Conservation (phyloP, 2,329 filamentous ascomycete species). For the Proliferodiscus dingleyae region DNA sequence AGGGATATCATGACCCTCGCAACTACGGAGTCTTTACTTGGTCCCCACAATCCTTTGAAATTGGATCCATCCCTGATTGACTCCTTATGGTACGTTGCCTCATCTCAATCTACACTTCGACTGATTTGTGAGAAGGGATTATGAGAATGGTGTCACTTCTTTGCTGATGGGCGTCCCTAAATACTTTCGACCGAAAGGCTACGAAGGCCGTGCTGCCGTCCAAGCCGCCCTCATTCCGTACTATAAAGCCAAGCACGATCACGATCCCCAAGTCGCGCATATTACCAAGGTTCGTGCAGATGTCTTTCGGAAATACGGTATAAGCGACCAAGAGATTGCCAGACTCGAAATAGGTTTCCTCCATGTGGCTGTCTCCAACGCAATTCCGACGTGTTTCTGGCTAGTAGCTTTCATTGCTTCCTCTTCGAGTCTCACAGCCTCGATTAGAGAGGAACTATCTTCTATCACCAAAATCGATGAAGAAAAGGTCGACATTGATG, state of each 20-base stretch:
- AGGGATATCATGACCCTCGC: too few relatives aligned
- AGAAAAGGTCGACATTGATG: constrained; percentile 28
- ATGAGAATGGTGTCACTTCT: too few relatives aligned
- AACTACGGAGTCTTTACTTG: too few relatives aligned
- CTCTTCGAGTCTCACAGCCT: constrained; percentile 23
- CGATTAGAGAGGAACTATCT: constrained; percentile 30
- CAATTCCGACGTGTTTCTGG: constrained; percentile 37
- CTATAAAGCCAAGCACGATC: constrained; percentile 29
- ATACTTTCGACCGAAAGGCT: constrained; percentile 18
- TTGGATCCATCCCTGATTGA: too few relatives aligned
- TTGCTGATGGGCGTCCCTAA: too few relatives aligned
- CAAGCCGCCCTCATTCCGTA: constrained; percentile 32
- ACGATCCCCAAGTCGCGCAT: constrained; percentile 25
- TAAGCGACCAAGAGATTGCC: constrained; percentile 27
- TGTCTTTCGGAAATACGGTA: constrained; percentile 23
- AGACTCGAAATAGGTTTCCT: constrained; percentile 31
- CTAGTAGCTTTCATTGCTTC: constrained; percentile 30
- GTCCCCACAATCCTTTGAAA: too few relatives aligned
- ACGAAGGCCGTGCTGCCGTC: constrained; percentile 33
- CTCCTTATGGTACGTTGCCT: too few relatives aligned
- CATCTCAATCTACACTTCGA: too few relatives aligned
- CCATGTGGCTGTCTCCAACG: constrained; percentile 31
- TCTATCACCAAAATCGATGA: constrained; percentile 11
- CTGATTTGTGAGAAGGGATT: too few relatives aligned
- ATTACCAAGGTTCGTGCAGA: constrained; percentile 23